Evolutionary conservation across 768 basidiomycete genomes (phyloP), one percentile per base, ranked within the genome.

Genomic region (Suillus hirtellus): DNA sequence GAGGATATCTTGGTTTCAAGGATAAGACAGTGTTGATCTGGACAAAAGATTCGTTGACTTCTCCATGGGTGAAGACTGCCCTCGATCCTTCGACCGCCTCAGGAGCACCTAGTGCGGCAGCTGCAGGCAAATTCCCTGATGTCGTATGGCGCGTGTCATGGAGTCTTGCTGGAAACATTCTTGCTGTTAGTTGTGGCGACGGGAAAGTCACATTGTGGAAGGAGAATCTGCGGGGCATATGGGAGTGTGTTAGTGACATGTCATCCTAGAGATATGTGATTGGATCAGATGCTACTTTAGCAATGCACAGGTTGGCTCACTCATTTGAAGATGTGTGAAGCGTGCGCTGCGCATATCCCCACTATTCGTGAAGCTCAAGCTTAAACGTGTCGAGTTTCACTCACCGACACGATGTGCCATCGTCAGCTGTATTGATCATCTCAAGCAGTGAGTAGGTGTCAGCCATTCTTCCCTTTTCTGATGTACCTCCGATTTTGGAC

Each of bases 171-270:
- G 96, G 96, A 19, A 99, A 98, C 72, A 85, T 99, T 59, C 82
- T 99, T 53, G 96, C 96, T 0, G 97, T 99, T 50, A 95, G 93
- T 74, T 96, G 95, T 75, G 96, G 95, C 11, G 97, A 99, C 72
- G 96, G 97, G 14, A 98, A 97, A 77, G 96, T 99, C 24, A 95
- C 92, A 9, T 80, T 98, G 58, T 99, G 97, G 96, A 99, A 99
- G 77, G 97, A 99, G 79, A 96, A 93, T 73, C 77, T 97, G 70
- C 92, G 91, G 70, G 93, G 93, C n/a, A 80, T 83, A 21, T 99
- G 96, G 93, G 97, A 99, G 77, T 96, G 95, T 73, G 93, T 99
- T 62, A 95, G 90, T 70, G 95, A 99, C 71, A 89, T 97, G 86
- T 89, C 89, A 64, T 93, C 92, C 72, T 96, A 82, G 72, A 55